Base-by-base conservation (phyloP, 2,329 filamentous ascomycete genomes). In the Penicillium thymicola region DNA sequence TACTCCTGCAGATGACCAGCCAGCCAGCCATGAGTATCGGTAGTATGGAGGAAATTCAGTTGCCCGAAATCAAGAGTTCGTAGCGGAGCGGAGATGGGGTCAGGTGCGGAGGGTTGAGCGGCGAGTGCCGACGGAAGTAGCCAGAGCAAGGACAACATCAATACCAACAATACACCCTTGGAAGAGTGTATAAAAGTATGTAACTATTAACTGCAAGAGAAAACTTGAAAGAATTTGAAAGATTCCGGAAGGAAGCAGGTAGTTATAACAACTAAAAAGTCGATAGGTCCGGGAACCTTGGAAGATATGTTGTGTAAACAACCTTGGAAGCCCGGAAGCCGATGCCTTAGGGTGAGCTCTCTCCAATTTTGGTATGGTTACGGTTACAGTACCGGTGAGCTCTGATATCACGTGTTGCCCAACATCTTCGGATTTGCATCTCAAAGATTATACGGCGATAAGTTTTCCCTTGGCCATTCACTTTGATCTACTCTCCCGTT, bases 31-130 rank as follows among this genome's bases (percentile, higher is more conserved):
- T 97, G 94, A 5, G 90, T 94, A 72, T 97, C 89, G 40, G 94
- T 97, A 0, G 94, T 97, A 70, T 96, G 92, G n/a, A 99, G 77
- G 73, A 96, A 95, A 80, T 97, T 97, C 69, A 97, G 82, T 72
- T 96, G 88, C n/a, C 89, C 92, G 90, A 92, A 97, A 66, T 86
- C 83, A 52, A 99, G 81, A 64, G 91, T 83, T 67, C 93, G 87
- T 75, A 97, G 84, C 44, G 92, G 92, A 54, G 89, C 91, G 55
- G 85, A 82, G 58, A 93, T 82, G 8, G 94, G 90, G 40, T 83
- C 76, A n/a, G 87, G 87, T 51, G 93, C 90, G 55, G 85, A 86
- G 10, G 93, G 93, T 74, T 99, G 94, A 57, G 86, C 82, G 59
- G 82, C 82, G 58, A 74, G 65, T 47, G 53, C 64, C 64, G 38